Evolutionary conservation across 768 basidiomycete species (phyloP).

Genomic region (Tricholoma saponaceum): DNA sequence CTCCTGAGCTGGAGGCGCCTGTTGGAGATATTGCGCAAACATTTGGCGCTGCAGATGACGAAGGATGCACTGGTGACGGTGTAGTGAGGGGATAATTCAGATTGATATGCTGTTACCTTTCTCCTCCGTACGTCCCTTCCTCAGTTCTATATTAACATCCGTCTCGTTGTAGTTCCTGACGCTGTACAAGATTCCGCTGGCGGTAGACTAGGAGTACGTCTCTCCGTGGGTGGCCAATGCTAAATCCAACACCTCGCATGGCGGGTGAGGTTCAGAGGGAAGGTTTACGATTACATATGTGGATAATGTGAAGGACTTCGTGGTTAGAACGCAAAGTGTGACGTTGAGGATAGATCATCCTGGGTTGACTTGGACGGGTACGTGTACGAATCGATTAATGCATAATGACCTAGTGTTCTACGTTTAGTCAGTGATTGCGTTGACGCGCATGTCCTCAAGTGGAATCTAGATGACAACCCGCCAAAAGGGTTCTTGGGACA

Average conservation of each 20-base stretch:
- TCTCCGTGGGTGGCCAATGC: slow-evolving; percentile 41
- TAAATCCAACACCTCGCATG: slow-evolving; percentile 1
- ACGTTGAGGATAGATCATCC: slow-evolving; percentile 73
- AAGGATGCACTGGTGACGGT: slow-evolving; percentile 38
- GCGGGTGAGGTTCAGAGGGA: slow-evolving; percentile 20
- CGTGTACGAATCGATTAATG: too few relatives aligned
- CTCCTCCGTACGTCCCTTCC: slow-evolving; percentile 48
- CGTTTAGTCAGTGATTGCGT: slow-evolving; percentile 58
- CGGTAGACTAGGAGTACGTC: slow-evolving; percentile 41
- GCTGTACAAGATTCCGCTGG: slow-evolving; percentile 74
- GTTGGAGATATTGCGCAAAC: slow-evolving; percentile 54
- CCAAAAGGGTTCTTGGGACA: slow-evolving; percentile 74
- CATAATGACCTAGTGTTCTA: too few relatives aligned
- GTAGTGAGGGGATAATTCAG: slow-evolving; percentile 69
- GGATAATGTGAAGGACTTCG: slow-evolving; percentile 50
- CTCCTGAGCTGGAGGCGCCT: slow-evolving; percentile 67
- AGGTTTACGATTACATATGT: slow-evolving; percentile 54
- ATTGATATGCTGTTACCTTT: slow-evolving; percentile 86
- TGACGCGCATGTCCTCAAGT: slow-evolving; percentile 87
- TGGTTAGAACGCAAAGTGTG: slow-evolving; percentile 62
- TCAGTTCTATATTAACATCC: not conserved
- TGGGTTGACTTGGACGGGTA: slow-evolving; percentile 86
- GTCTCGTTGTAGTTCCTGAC: slow-evolving; percentile 62
- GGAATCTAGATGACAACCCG: slow-evolving; percentile 80
- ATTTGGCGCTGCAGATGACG: slow-evolving; percentile 47